Evolutionary conservation across 805 yeast genomes (phyloP).

Genomic region (Metschnikowia peoriensis): DNA sequence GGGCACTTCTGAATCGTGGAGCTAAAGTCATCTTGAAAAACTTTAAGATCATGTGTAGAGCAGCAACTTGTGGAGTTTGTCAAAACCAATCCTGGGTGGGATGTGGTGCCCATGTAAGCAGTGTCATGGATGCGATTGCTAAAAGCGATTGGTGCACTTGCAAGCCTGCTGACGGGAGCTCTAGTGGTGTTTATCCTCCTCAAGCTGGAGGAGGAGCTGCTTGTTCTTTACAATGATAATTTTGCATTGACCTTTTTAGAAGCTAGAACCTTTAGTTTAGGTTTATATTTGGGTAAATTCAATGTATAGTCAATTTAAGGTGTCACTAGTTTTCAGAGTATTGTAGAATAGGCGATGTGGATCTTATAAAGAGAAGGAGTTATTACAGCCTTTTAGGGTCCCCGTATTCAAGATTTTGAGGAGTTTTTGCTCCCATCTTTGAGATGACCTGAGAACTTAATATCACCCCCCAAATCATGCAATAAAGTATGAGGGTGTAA

Average conservation of each 20-base stretch:
- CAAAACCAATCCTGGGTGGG: neutral
- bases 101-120: neutral
- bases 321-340: too few relatives aligned
- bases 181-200: neutral
- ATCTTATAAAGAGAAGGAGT: neutral
- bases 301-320: too few relatives aligned
- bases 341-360: neutral
- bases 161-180: neutral
- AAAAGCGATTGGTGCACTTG: neutral
- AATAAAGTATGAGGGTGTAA: too few relatives aligned
- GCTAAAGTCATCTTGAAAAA: too few relatives aligned
- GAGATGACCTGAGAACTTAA: too few relatives aligned
- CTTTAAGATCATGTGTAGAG: neutral
- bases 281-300: too few relatives aligned
- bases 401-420: neutral
- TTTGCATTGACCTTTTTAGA: too few relatives aligned
- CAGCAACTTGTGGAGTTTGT: neutral
- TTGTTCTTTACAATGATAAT: neutral
- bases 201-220: neutral
- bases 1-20: neutral
- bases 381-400: neutral
- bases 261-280: too few relatives aligned
- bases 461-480: too few relatives aligned
- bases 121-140: neutral
- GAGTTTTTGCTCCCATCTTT: neutral